These are phyloP conservation scores for Tylopilus vinaceipallidus DNA, from an alignment of 768 basidiomycete genomes.

Conservation along the genomic window DNA sequence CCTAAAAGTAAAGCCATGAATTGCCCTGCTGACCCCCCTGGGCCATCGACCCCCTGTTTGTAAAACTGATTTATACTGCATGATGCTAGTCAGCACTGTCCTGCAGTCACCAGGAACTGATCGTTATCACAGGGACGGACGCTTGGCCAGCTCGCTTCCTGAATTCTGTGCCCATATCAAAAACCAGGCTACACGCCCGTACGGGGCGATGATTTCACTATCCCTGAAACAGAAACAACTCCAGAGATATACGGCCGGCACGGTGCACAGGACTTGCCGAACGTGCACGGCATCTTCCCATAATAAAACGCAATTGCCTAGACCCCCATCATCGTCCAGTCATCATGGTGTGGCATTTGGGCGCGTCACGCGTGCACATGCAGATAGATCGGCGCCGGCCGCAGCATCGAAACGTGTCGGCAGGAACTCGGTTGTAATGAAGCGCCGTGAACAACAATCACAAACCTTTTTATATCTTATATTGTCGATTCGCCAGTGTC, in stretches of 20 bases:
- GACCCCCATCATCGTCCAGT: no score
- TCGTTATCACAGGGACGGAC: not conserved
- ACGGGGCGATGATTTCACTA: not conserved
- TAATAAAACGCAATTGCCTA: not conserved
- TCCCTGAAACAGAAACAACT: not conserved
- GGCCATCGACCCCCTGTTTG: not conserved
- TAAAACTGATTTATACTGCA: not conserved
- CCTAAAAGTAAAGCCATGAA: not conserved
- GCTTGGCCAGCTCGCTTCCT: not conserved
- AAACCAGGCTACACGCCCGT: not conserved
- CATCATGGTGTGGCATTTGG: no score
- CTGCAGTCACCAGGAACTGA: conserved; percentile 6
- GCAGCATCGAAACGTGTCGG: not conserved
- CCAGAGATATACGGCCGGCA: not conserved
- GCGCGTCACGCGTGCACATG: not conserved
- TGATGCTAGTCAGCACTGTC: not conserved
- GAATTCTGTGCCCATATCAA: not conserved
- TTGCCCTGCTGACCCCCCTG: not conserved
- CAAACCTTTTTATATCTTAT: no score
- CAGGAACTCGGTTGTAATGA: not conserved
- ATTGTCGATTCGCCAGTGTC: no score
- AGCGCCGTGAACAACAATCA: not conserved
- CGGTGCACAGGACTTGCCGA: not conserved
- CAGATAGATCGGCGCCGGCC: not conserved
- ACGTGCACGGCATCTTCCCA: not conserved